These are phyloP conservation scores for Colletotrichum echinochloae DNA, from an alignment of 2,329 filamentous ascomycete species.

Conservation along the genomic window DNA sequence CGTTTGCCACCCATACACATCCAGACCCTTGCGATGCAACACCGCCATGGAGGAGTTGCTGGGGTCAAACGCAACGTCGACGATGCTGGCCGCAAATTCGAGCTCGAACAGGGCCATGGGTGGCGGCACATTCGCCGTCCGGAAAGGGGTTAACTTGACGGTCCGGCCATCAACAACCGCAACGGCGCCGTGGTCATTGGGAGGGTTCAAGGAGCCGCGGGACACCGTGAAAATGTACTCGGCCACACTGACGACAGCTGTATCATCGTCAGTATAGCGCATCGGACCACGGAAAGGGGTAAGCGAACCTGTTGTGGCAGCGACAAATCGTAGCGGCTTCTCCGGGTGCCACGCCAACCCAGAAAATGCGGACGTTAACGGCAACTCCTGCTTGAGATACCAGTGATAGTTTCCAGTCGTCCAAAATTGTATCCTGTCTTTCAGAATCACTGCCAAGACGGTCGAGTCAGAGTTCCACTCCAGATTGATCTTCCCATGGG, in stretches of 20 bases:
- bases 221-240: constrained; percentile 77
- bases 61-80: constrained; percentile 81
- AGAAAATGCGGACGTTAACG: constrained; percentile 51
- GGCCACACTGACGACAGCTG: constrained; percentile 64
- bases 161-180: constrained; percentile 85
- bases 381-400: constrained; percentile 93
- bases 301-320: constrained; percentile 62
- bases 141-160: constrained; percentile 87
- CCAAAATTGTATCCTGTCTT: constrained; percentile 88
- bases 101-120: constrained; percentile 91
- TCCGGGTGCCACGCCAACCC: constrained; percentile 85
- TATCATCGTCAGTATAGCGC: constrained; percentile 43
- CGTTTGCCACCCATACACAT: constrained; percentile 77
- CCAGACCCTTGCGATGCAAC: constrained; percentile 74
- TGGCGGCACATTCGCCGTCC: constrained; percentile 87
- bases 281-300: not conserved
- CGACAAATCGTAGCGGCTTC: constrained; percentile 76
- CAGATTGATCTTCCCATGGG: constrained; percentile 72
- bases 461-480: constrained; percentile 94
- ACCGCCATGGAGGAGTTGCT: constrained; percentile 76
- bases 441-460: constrained; percentile 84
- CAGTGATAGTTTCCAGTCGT: constrained; percentile 98
- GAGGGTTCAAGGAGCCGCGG: constrained; percentile 76
- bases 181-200: constrained; percentile 82
- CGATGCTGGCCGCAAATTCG: constrained; percentile 67